Conservation (phyloP, 441 rosid species). For the Syzygium malaccense region DNA sequence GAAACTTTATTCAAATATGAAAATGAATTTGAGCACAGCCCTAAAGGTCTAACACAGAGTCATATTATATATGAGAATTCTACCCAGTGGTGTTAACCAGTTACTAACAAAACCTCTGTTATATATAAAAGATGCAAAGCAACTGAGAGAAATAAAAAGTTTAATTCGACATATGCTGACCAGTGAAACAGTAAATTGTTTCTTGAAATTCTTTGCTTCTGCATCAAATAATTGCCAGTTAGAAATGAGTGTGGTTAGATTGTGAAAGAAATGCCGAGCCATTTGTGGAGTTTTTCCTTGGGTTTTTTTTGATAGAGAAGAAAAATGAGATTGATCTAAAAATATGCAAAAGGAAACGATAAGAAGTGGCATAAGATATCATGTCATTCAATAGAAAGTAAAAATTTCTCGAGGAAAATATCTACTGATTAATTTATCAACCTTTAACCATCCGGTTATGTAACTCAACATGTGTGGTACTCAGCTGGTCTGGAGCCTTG, state of each 20-base stretch:
- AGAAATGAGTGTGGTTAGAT: not conserved
- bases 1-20: not conserved
- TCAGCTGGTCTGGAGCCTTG: not conserved
- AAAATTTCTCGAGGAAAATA: not conserved
- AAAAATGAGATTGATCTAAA: not conserved
- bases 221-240: not conserved
- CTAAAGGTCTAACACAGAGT: not conserved
- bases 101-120: not conserved
- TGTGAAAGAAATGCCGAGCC: not conserved
- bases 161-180: not conserved
- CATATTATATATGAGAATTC: not conserved
- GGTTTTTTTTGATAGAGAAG: not conserved
- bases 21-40: not conserved
- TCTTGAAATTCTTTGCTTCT: not conserved
- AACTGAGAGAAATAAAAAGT: not conserved
- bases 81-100: not conserved
- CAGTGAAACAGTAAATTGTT: not conserved
- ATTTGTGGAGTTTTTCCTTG: not conserved
- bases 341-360: not conserved
- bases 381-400: not conserved
- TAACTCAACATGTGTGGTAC: not conserved
- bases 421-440: not conserved
- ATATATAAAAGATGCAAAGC: not conserved
- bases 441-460: not conserved
- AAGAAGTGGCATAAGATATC: not conserved